Base-by-base conservation (phyloP, 2,329 filamentous ascomycete species). In the Myriosclerotinia curreyana region DNA sequence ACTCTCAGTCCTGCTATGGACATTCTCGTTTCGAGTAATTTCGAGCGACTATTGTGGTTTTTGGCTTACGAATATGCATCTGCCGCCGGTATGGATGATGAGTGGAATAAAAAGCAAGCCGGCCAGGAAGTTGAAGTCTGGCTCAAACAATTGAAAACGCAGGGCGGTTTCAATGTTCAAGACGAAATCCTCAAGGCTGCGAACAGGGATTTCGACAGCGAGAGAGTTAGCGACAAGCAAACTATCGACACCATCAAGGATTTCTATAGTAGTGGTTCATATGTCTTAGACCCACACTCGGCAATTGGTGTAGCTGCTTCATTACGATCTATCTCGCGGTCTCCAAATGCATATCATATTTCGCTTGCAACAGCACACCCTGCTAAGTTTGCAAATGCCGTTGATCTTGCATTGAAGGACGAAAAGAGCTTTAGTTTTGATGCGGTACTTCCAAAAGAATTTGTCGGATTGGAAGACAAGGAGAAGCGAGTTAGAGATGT, bases 1-100 rank as follows among this genome's bases (percentile, higher is more conserved):
- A 99, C 95, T 0, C 83, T 96, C 60, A 92, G 89, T 71, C 95
- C 95, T 0, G 95, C 95, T 53, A 98, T 99, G 95, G 95, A 99
- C 76, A 98, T 98, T 69, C 82, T 98, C 4, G 93, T 98, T 15
- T 94, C 90, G 31, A 95, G 90, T 76, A 99, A 99, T 80, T 98
- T 99, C 75, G 95, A 99, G 81, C 86, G 95, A 40, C 82, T 99
- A 6, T 82, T 99, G 14, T 98, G 94, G 94, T 97, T 91, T 81
- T 81, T 98, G 36, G 89, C 92, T 1, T 91, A 91, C 78, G 84
- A 90, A 70, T 88, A 87, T 66, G 86, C 85, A 22, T 74, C 79
- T 8, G 79, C 76, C 15, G 81, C 81, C 5, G 83, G 84, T 59
- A 84, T 87, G 81, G 84, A 88, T 71, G 83, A 86, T 62, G 79